Conservation (phyloP, 2,329 filamentous ascomycete genomes). For the Rutstroemia sp. region DNA sequence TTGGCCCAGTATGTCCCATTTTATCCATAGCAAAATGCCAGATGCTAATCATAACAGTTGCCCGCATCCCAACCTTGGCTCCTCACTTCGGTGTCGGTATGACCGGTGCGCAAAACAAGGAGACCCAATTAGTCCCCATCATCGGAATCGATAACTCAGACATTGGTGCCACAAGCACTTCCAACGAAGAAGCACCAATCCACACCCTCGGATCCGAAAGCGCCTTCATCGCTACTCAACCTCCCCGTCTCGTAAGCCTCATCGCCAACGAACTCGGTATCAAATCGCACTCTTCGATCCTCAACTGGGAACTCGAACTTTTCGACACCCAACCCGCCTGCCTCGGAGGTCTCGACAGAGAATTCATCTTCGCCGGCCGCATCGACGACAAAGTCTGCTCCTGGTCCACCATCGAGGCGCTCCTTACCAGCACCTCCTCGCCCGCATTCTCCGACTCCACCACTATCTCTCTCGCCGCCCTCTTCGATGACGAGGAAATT, state of each 20-base stretch:
- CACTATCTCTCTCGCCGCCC: conserved; percentile 82
- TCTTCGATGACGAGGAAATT: conserved; percentile 97
- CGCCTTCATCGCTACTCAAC: conserved; percentile 77
- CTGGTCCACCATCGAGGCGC: conserved; percentile 79
- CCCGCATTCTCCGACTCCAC: conserved; percentile 42
- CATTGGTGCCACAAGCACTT: conserved; percentile 26
- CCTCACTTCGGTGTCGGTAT: conserved; percentile 84
- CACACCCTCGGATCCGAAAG: conserved; percentile 18
- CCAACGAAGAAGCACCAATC: conserved; percentile 25
- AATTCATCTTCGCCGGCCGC: conserved; percentile 90
- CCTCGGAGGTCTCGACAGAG: conserved; percentile 77
- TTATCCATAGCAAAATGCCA: neutral
- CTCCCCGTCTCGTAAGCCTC: conserved; percentile 73
- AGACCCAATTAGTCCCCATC: conserved; percentile 92
- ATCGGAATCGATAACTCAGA: conserved; percentile 78
- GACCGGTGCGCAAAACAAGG: conserved; percentile 63
- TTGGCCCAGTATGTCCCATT: conserved; percentile 60
- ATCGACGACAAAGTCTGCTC: conserved; percentile 98
- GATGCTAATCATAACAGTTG: conserved; percentile 42
- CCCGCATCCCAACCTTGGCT: conserved; percentile 82
- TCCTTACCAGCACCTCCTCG: conserved; percentile 57
- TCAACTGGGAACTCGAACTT: conserved; percentile 96
- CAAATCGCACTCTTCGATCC: conserved; percentile 62
- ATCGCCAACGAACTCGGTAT: conserved; percentile 76
- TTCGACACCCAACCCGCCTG: conserved; percentile 84